phyloP scores from a whole-genome alignment of 139 green algal species.

The Tetraselmis striata region DNA sequence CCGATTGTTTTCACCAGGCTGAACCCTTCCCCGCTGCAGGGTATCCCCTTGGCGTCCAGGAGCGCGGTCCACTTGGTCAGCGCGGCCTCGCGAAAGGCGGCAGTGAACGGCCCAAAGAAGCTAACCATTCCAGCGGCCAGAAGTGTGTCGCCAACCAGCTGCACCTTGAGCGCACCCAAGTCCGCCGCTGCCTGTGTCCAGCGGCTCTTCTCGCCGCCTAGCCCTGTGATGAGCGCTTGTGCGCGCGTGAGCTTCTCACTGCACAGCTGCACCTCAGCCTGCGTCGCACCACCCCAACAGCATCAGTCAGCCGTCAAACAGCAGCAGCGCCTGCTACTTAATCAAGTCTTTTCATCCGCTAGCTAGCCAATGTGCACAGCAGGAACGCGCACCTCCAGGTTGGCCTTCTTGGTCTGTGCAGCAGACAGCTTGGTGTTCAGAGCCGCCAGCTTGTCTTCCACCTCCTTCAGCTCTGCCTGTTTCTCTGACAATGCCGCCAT shows the following conservation, averaged over 20 bases:
- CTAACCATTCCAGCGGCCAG: slow-evolving; percentile 19
- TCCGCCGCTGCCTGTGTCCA: slow-evolving; percentile 40
- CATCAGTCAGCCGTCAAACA: no score
- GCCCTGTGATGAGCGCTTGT: slow-evolving; percentile 52
- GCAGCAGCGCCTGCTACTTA: no score
- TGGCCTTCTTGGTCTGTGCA: slow-evolving; percentile 22
- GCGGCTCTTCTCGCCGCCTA: slow-evolving; percentile 50
- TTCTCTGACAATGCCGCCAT: slow-evolving; percentile 10
- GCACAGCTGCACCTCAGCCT: slow-evolving; percentile 50
- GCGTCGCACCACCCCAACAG: no score
- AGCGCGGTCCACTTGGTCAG: slow-evolving; percentile 10
- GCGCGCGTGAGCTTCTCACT: slow-evolving; percentile 62
- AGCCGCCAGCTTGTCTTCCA: slow-evolving; percentile 10
- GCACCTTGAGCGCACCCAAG: slow-evolving; percentile 23
- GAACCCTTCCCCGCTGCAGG: slow-evolving; percentile 37
- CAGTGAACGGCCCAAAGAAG: slow-evolving; percentile 32
- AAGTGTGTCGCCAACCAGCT: slow-evolving; percentile 28
- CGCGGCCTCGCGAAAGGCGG: slow-evolving; percentile 8
- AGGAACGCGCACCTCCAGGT: slow-evolving; percentile 23
- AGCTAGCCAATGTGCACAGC: no score
- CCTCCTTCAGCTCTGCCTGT: slow-evolving; percentile 19
- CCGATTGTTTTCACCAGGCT: slow-evolving; percentile 38
- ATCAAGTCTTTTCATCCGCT: no score
- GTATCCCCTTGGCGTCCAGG: slow-evolving; percentile 24
- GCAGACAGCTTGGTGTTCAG: slow-evolving; percentile 10